Base-by-base conservation (phyloP, 345 rosid genomes). In the Fremontodendron californicum region DNA sequence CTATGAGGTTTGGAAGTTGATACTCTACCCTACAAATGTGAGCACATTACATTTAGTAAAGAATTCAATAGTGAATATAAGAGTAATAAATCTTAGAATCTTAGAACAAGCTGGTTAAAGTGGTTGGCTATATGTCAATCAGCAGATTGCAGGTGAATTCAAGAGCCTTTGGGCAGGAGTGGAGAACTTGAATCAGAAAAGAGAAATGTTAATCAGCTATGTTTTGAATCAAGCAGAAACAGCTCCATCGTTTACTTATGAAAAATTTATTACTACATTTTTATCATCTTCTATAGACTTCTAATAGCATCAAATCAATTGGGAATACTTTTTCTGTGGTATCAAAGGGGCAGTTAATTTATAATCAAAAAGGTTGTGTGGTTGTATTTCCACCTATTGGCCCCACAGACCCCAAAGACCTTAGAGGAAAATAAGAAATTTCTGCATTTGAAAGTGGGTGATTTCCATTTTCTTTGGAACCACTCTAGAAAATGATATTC, bases 1-100 rank as follows among this genome's bases (percentile, higher is more conserved):
- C 98, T 54, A 93, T 89, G 61, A 95, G 99, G 82, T 95, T 95
- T 52, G 99, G 99, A 70, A 93, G 97, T 83, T 92, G 97, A 86
- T 93, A 95, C 72, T 95, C 97, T 76, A 95, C 81, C 91, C 99
- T 95, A 92, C 74, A 88, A 37, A 42, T 45, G 62, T 31, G 51
- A 77, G 40, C 79, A 74, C 33, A 65, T 71, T n/a, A 46, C 43
- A 67, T 27, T 54, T 49, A 21, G 63, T 67, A 3, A 45, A 58
- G 29, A 78, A 80, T 58, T 45, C 37, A 62, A 40, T 2, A 62
- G 55, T 64, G 49, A 33, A 42, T 19, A 29, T 39, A 29, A 31
- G n/a, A 74, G 48, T 39, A 25, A 51, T 13, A 25, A 37, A 27
- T 21, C 7, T 42, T 23, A 23, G 35, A 61, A 9, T 46, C 52